Conservation (phyloP, 192 early-diverging fungal species). For the Rhizoclosmatium globosum region DNA sequence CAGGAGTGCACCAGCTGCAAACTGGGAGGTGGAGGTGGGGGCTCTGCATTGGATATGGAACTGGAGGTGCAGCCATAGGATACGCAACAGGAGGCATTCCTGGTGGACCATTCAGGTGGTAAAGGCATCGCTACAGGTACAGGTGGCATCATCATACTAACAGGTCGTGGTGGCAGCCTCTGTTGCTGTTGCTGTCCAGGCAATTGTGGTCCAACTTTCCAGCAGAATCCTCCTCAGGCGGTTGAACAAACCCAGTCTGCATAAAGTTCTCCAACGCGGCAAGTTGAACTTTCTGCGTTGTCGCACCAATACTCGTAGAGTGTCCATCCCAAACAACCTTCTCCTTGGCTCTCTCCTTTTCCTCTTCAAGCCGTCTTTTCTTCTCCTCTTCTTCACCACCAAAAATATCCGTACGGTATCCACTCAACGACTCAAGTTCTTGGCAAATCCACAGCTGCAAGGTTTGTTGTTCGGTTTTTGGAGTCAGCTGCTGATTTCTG, state of each 20-base stretch:
- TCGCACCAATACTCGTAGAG: conserved; percentile 74
- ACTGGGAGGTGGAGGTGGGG: background rate
- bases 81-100: background rate
- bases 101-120: conserved; percentile 2
- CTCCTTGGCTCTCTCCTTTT: conserved; percentile 58
- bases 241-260: conserved; percentile 23
- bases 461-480: conserved; percentile 78
- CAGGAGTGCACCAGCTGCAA: background rate
- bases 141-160: background rate
- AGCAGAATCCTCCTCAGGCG: background rate
- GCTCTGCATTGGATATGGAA: background rate
- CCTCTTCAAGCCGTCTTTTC: conserved; percentile 41
- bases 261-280: conserved; percentile 67
- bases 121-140: background rate
- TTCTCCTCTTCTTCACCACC: conserved; percentile 65
- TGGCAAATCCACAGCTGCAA: conserved; percentile 61
- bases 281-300: conserved; percentile 69
- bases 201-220: conserved; percentile 42
- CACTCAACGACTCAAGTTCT: conserved; percentile 74
- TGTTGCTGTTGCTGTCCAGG: conserved; percentile 25
- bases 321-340: conserved; percentile 93
- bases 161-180: conserved; percentile 7
- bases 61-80: background rate
- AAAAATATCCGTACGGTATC: conserved; percentile 81
- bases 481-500: conserved; percentile 77